Evolutionary conservation across 192 early-diverging fungal species (phyloP), one percentile per base, ranked within the genome.

Genomic region (Entomortierella chlamydospora): DNA sequence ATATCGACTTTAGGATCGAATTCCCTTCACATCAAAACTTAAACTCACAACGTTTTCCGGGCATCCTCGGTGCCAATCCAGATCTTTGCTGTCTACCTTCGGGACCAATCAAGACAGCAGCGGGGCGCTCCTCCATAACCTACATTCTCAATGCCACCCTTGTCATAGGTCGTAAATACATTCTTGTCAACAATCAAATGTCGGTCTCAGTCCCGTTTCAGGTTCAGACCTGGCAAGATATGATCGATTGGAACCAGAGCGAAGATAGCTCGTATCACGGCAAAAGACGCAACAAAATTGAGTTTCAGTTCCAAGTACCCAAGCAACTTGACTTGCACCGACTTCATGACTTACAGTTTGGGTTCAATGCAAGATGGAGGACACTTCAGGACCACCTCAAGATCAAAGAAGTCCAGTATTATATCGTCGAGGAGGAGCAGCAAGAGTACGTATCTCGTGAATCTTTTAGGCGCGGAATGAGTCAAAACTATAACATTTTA

Each of bases 221-320:
- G n/a, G 26, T 78, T 12, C 74, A 78, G 49, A 31, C 25, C 26
- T 78, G 74, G 74, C 74, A 78, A 56, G 74, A 78, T 26, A 43
- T 54, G 49, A 64, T 78, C 18, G 74, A 78, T 23, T 30, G 29
- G 30, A 47, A 54, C 17, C 67, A 64, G 8, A 70, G 61, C 30
- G 74, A 78, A 4, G 74, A 78, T 1, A 61, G 69, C 12, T 55
- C 74, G 8, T 78, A 64, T 53, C 74, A 78, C 12, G 74, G 74
- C 17, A 78, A 52, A 37, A 42, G 74, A 13, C 60, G 56, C 0
- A 61, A 54, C n/a, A 63, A 57, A 37, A 60, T 78, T 25, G 74
- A 78, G 25, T 78, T 70, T 60, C 60, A 59, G 61, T 59, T 78
- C 30, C 56, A 78, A 33, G 74, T 78, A 2, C 67, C 74, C 20